Evolutionary conservation across 352 stramenopile species (phyloP).

Genomic region (Phytopythium mirpurense): DNA sequence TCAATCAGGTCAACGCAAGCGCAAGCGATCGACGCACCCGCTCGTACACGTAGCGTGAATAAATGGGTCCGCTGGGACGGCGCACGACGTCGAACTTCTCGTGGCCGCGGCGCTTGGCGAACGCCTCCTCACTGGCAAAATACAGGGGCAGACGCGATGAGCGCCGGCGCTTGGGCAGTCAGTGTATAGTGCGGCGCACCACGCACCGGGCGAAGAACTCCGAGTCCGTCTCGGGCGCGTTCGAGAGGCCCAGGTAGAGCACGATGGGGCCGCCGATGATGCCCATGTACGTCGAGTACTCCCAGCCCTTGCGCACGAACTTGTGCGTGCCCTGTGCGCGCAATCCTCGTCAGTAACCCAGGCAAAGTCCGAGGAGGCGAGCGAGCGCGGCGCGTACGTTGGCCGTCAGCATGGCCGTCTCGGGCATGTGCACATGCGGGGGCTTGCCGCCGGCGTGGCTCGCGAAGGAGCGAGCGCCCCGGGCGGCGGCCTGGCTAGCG

Average conservation of each 20-base stretch:
- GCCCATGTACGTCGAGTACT: constrained; percentile 77
- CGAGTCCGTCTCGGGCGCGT: constrained; percentile 80
- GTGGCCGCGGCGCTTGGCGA: constrained; percentile 43
- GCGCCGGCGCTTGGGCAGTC: too few relatives aligned
- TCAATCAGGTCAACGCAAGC: too few relatives aligned
- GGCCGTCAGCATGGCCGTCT: constrained; percentile 86
- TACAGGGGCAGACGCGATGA: neutral
- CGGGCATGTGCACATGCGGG: constrained; percentile 68
- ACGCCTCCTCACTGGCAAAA: constrained; percentile 51
- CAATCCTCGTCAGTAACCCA: too few relatives aligned
- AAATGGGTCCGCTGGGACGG: constrained; percentile 37
- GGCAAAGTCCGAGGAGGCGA: too few relatives aligned
- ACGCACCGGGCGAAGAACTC: constrained; percentile 70
- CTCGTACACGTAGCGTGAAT: constrained; percentile 45
- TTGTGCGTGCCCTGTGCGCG: constrained; percentile 57
- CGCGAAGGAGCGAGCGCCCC: constrained; percentile 45
- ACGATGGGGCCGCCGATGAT: constrained; percentile 66
- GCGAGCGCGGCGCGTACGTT: constrained; percentile 74
- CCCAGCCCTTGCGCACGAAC: constrained; percentile 80
- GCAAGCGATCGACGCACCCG: constrained; percentile 43
- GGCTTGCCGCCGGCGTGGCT: constrained; percentile 28
- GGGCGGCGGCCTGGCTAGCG: constrained; percentile 26
- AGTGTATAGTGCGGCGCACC: too few relatives aligned
- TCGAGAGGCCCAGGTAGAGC: constrained; percentile 73
- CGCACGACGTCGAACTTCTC: constrained; percentile 37